phyloP scores from a whole-genome alignment of 768 basidiomycete species.

The Tremella fuciformis region DNA sequence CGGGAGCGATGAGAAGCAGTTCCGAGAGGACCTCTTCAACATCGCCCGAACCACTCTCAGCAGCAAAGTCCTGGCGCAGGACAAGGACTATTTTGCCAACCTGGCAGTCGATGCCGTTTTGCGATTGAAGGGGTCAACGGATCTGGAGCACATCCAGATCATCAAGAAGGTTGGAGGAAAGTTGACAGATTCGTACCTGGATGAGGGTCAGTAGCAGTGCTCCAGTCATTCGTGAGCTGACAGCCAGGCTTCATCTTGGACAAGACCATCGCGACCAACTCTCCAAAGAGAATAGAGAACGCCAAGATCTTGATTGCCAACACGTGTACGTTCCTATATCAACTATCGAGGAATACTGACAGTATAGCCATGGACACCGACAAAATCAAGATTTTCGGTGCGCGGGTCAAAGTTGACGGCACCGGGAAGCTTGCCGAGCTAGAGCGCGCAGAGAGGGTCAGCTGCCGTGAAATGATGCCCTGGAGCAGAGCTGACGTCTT shows the following conservation, averaged over 20 bases:
- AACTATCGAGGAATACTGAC: background rate
- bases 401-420: conserved; percentile 88
- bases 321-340: conserved; percentile 66
- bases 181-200: conserved; percentile 94
- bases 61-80: conserved; percentile 92
- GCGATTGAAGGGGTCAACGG: conserved; percentile 88
- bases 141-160: conserved; percentile 96
- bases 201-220: conserved; percentile 65
- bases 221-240: background rate
- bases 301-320: conserved; percentile 96
- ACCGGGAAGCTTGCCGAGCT: conserved; percentile 97
- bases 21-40: conserved; percentile 88
- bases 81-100: conserved; percentile 97
- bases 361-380: conserved; percentile 94
- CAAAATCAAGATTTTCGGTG: conserved; percentile 99
- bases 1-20: conserved; percentile 66
- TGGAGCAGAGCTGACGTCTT: conserved; percentile 17
- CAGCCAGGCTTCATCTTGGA: conserved; percentile 88
- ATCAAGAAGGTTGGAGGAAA: conserved; percentile 99
- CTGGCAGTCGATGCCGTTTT: conserved; percentile 96
- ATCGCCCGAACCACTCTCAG: conserved; percentile 94
- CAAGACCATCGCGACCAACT: conserved; percentile 90
- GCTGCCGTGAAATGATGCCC: background rate
- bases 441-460: conserved; percentile 85
- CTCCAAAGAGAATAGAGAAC: conserved; percentile 89